Base-by-base conservation (phyloP, 805 yeast genomes). In the Hanseniaspora mollemarum region DNA sequence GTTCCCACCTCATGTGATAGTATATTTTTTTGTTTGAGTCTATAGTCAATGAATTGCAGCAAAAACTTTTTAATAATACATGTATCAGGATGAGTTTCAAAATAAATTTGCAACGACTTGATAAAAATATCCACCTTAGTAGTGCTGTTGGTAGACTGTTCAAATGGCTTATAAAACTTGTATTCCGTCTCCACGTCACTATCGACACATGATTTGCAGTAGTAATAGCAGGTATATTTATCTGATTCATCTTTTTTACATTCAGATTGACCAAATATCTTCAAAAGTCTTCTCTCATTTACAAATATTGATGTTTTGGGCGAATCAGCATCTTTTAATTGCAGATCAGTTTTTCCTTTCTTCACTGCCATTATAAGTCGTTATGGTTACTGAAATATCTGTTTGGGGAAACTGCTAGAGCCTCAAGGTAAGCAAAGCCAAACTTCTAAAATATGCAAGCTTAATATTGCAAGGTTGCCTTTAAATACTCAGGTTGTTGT, bases 231-330 rank as follows among this genome's bases (percentile, higher is more conserved):
- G 1, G 8, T 13, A 25, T 32, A 48, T 33, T 36, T 32, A 28
- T 48, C 43, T 9, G 32, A 32, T n/a, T 25, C 26, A n/a, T 33
- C 25, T n/a, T 31, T 18, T 25, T 19, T 7, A 25, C 3, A 18
- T 39, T 39, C 38, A 8, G 18, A 15, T 19, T 48, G 51, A 12
- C 43, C 43, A 15, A 40, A 37, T 2, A 40, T 25, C 8, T 25
- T 32, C 18, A 48, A 13, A 13, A 48, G 12, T 21, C 26, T 48
- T 16, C 22, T 24, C 15, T 48, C 51, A 33, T n/a, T 39, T 8
- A 26, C 32, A 39, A 16, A 39, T 24, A 39, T 48, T 48, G 41
- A 35, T 22, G 45, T 48, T 24, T 16, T 16, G 10, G 6, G 36
- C n/a, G 10, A 8, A 15, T 10, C 18, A 18, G 24, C 32, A 19